Evolutionary conservation across 2,329 filamentous ascomycete genomes (phyloP).

Genomic region (Cladophialophora carrionii): DNA sequence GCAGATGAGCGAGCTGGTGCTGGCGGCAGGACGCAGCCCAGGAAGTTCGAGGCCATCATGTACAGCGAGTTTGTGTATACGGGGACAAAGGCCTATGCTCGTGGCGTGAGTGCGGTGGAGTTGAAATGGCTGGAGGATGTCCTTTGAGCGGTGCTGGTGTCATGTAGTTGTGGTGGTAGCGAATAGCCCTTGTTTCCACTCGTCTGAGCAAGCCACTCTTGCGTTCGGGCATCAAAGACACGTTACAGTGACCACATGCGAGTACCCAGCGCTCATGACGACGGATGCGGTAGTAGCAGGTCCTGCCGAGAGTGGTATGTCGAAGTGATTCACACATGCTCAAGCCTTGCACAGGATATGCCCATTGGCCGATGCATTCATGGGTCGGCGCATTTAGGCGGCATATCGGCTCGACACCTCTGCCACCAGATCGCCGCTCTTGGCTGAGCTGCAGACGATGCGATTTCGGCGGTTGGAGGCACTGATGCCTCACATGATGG

Average conservation of each 20-base stretch:
- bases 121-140: slow-evolving; percentile 58
- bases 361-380: not conserved
- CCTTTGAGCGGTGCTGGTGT: not conserved
- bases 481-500: not conserved
- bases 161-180: not conserved
- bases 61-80: slow-evolving; percentile 70
- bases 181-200: not conserved
- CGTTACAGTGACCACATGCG: not conserved
- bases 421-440: not conserved
- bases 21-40: slow-evolving; percentile 12
- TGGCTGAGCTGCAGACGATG: not conserved
- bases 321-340: too few species aligned
- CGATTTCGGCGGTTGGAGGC: not conserved
- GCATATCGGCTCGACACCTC: not conserved
- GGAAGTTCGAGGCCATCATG: slow-evolving; percentile 55
- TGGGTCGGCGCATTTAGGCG: not conserved
- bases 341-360: too few species aligned
- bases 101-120: slow-evolving; percentile 65
- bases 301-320: not conserved
- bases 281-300: not conserved
- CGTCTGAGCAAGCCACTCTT: not conserved
- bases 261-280: not conserved
- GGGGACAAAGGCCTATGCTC: slow-evolving; percentile 62
- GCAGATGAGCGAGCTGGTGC: slow-evolving; percentile 1
- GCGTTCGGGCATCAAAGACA: not conserved